These are phyloP conservation scores for Yamadazyma ubonensis DNA, from an alignment of 805 yeast genomes.

Conservation along the genomic window DNA sequence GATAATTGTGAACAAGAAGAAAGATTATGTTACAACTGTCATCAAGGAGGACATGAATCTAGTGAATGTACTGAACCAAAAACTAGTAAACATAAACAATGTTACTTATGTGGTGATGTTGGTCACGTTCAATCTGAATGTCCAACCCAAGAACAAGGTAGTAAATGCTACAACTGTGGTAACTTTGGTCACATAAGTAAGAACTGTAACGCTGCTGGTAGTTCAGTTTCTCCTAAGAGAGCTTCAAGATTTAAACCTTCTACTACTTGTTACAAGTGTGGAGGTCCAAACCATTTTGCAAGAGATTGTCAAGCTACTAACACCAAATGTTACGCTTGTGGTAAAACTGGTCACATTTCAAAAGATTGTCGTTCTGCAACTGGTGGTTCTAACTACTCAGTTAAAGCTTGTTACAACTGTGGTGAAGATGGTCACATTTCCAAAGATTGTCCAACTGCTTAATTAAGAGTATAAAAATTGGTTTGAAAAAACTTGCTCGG, in stretches of 20 bases:
- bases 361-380: slow-evolving; percentile 67
- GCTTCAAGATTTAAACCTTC: slow-evolving; percentile 18
- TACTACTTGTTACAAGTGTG: slow-evolving; percentile 82
- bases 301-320: slow-evolving; percentile 77
- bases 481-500: slow-evolving; percentile 2
- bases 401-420: slow-evolving; percentile 71
- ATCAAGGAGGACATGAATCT: slow-evolving; percentile 85
- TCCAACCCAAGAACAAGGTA: slow-evolving; percentile 59
- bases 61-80: slow-evolving; percentile 86
- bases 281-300: slow-evolving; percentile 91
- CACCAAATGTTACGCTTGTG: slow-evolving; percentile 89
- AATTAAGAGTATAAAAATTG: background rate
- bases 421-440: slow-evolving; percentile 86
- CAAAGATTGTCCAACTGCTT: slow-evolving; percentile 55
- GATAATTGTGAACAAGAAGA: slow-evolving; percentile 82
- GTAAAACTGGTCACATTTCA: slow-evolving; percentile 84
- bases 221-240: slow-evolving; percentile 23
- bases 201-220: slow-evolving; percentile 54
- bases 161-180: slow-evolving; percentile 66
- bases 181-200: slow-evolving; percentile 78
- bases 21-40: slow-evolving; percentile 91
- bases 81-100: slow-evolving; percentile 80
- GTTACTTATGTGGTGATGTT: slow-evolving; percentile 88
- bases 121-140: slow-evolving; percentile 91
- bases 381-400: slow-evolving; percentile 43